These are phyloP conservation scores for Metrosideros polymorpha DNA, from an alignment of 441 rosid species.

Conservation along the genomic window DNA sequence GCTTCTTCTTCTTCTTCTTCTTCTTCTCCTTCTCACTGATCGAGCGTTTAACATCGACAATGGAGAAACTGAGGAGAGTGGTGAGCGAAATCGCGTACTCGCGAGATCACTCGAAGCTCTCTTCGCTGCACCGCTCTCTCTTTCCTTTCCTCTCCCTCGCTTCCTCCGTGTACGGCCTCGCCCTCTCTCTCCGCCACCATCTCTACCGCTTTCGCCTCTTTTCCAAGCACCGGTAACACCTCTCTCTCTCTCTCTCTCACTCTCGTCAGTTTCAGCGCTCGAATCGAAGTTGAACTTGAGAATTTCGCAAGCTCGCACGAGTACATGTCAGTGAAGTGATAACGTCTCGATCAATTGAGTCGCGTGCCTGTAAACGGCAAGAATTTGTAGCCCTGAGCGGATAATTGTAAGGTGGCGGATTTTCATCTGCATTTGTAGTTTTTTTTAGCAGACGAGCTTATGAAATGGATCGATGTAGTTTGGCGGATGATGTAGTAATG, in stretches of 20 bases:
- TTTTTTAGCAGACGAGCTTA: neutral
- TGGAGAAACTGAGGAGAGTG: slow-evolving; percentile 53
- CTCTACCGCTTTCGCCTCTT: slow-evolving; percentile 45
- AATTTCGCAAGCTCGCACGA: neutral
- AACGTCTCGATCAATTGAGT: neutral
- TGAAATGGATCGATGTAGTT: neutral
- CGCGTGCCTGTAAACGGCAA: neutral
- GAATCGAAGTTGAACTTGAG: neutral
- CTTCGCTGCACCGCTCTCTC: slow-evolving; percentile 42
- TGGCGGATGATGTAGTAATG: neutral
- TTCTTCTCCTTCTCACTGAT: neutral
- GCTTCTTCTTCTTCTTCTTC: neutral
- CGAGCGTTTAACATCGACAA: neutral
- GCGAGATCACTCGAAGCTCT: slow-evolving; percentile 29
- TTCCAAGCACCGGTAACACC: slow-evolving; percentile 35
- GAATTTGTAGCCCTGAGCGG: neutral
- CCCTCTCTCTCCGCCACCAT: slow-evolving; percentile 43
- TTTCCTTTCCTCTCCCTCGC: slow-evolving; percentile 49
- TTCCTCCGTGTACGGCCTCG: slow-evolving; percentile 43
- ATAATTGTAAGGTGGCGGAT: neutral
- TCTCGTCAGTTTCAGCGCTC: fast-evolving
- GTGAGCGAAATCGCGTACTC: slow-evolving; percentile 67
- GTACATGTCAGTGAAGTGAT: neutral
- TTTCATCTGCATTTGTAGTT: neutral
- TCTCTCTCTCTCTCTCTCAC: neutral